Base-by-base conservation (phyloP, 2,329 filamentous ascomycete species). In the Salinomyces thailandicus region DNA sequence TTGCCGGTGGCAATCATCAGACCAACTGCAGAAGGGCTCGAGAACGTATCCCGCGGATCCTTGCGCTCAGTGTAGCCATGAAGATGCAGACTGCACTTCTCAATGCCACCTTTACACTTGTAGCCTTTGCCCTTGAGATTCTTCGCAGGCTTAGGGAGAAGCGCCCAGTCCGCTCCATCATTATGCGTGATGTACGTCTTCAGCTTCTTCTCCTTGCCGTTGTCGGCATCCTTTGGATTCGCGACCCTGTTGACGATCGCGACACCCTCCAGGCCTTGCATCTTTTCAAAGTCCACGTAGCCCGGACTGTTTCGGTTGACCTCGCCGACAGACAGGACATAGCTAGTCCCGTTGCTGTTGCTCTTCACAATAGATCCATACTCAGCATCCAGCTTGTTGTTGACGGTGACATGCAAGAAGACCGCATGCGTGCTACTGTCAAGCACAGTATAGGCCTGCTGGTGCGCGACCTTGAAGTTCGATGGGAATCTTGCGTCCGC, bases 331-430 rank as follows among this genome's bases (percentile, higher is more conserved):
- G 84, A 93, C 46, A 93, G 67, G 9, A 94, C 84, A 53, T 95
- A 98, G 1, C 83, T 91, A 1, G 91, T 98, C 36, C 91, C 91
- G 55, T 98, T 96, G 51, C 86, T 95, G 66, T 98, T 98, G 55
- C 86, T 95, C 73, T 96, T 98, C 62, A 98, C 77, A 49, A 98
- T 85, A 16, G 81, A 81, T 24, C 91, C 91, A 50, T 83, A 86
- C 41, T 81, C 75, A 34, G 73, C 75, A 13, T 76, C 79, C 34
- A 68, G 57, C 3, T 67, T 66, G 27, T 71, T 72, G 51, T 82
- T 80, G 27, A 85, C 84, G 1, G 82, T 86, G 31, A 96, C 89
- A 54, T 96, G 93, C 39, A 98, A 64, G 62, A 96, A 96, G 40
- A 98, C 73, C 1, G 91, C 83, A 59, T 96, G 89, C 0, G 86